phyloP scores from a whole-genome alignment of 495 filamentous ascomycete genomes.

The Lasiosphaeria miniovina region DNA sequence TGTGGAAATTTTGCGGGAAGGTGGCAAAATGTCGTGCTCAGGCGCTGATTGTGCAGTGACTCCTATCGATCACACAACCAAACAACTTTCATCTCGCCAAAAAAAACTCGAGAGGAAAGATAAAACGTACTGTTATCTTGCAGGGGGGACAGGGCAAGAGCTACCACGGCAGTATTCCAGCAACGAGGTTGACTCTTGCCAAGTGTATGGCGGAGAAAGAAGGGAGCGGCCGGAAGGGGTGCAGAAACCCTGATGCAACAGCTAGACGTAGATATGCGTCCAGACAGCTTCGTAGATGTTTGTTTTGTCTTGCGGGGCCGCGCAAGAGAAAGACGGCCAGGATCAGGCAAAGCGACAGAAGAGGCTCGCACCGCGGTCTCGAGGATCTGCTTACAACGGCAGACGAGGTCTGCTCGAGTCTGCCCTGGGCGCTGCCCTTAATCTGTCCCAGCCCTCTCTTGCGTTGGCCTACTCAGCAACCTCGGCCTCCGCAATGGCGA shows the following conservation, averaged over 20 bases:
- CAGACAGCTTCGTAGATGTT: not conserved
- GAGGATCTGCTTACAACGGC: not conserved
- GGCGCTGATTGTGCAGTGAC: slow-evolving; percentile 3
- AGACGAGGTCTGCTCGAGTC: slow-evolving; percentile 4
- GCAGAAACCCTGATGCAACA: not conserved
- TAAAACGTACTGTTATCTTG: slow-evolving; percentile 21
- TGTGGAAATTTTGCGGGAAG: slow-evolving; percentile 2
- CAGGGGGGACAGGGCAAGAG: slow-evolving; percentile 23
- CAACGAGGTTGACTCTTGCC: slow-evolving; percentile 31
- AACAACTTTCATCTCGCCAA: slow-evolving; percentile 7
- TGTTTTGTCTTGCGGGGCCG: not conserved
- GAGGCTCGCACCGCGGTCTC: slow-evolving; percentile 2
- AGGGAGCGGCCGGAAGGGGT: not conserved
- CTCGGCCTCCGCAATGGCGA: slow-evolving; percentile 12
- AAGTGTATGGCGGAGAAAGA: slow-evolving; percentile 6
- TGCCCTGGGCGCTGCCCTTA: not conserved
- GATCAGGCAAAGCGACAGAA: slow-evolving; percentile 2
- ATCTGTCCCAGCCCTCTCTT: not conserved
- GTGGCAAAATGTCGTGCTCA: slow-evolving; percentile 2
- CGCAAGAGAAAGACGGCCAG: slow-evolving; percentile 1
- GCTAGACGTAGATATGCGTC: not conserved
- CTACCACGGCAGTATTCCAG: slow-evolving; percentile 38
- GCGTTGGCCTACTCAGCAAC: not conserved
- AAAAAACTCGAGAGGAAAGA: not conserved
- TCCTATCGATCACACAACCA: slow-evolving; percentile 4